A percentile compares a stretch with the other conserved stretches of the same genome.
phyloP scores from a whole-genome alignment of 140 eudicot species.

The Bidens hawaiensis region DNA sequence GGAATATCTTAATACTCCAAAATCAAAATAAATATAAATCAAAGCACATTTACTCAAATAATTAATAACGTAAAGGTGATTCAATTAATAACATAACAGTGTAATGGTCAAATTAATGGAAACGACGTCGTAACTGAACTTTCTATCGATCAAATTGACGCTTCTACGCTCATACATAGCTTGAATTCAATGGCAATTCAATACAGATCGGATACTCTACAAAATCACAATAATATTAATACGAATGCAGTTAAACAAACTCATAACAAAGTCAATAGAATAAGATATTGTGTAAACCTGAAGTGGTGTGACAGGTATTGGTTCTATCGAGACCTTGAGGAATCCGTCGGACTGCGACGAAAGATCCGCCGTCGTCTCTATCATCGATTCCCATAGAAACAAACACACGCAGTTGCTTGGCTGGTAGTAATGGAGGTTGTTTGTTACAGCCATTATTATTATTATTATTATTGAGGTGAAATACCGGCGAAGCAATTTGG shows the following conservation, averaged over 20 bases:
- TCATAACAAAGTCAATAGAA: neutral
- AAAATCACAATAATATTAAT: conserved; percentile 11
- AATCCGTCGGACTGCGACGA: conserved; percentile 72
- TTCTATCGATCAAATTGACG: neutral
- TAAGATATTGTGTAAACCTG: conserved; percentile 39
- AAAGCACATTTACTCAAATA: conserved; percentile 1
- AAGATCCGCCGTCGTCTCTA: conserved; percentile 41
- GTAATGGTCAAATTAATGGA: neutral
- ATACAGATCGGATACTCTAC: conserved; percentile 44
- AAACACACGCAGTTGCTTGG: neutral
- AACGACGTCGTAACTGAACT: neutral
- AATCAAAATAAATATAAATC: neutral
- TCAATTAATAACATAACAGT: neutral
- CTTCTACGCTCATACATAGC: conserved; percentile 24
- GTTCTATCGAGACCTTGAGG: conserved; percentile 65
- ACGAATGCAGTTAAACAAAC: neutral
- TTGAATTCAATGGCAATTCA: conserved; percentile 14
- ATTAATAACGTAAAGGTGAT: conserved; percentile 11
- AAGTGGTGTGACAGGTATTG: conserved; percentile 45
- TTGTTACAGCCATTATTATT: conserved; percentile 12
- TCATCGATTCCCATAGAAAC: conserved; percentile 43
- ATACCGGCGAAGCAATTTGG: conserved; percentile 20
- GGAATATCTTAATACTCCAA: neutral
- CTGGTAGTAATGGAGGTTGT: conserved; percentile 18
- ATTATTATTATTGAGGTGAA: conserved; percentile 12